phyloP scores from a whole-genome alignment of 1,284 basidiomycete genomes.

The Ustilago loliicola region DNA sequence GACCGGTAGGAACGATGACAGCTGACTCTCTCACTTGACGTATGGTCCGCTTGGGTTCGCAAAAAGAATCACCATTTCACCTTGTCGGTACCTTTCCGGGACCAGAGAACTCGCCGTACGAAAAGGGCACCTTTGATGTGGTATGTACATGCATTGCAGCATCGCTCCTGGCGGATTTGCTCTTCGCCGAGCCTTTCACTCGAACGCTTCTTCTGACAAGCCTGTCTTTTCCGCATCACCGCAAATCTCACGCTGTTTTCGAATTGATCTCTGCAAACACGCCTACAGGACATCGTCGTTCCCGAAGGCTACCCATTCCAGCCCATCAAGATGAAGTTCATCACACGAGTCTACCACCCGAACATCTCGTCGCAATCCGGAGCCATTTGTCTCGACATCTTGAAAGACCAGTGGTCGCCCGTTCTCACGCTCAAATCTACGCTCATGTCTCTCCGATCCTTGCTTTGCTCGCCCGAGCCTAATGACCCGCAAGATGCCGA shows the following conservation, averaged over 20 bases:
- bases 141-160: constrained; percentile 73
- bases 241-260: not conserved
- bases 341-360: constrained; percentile 90
- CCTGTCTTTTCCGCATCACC: not conserved
- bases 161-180: no score
- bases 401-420: constrained; percentile 73
- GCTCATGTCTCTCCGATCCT: constrained; percentile 91
- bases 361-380: constrained; percentile 95
- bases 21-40: constrained; percentile 8
- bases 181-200: not conserved
- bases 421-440: constrained; percentile 92
- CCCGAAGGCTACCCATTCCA: constrained; percentile 93
- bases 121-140: constrained; percentile 92
- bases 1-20: not conserved
- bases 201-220: not conserved
- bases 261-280: not conserved
- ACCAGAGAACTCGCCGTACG: constrained; percentile 84
- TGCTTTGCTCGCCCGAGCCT: constrained; percentile 96
- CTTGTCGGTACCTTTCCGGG: constrained; percentile 56
- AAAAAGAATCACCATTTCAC: constrained; percentile 50
- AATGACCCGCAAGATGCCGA: constrained; percentile 98
- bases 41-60: no score
- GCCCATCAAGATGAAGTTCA: constrained; percentile 87
- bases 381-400: constrained; percentile 85
- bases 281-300: constrained; percentile 86